Base-by-base conservation (phyloP, 2,329 filamentous ascomycete genomes). In the Rutstroemia sydowiana region DNA sequence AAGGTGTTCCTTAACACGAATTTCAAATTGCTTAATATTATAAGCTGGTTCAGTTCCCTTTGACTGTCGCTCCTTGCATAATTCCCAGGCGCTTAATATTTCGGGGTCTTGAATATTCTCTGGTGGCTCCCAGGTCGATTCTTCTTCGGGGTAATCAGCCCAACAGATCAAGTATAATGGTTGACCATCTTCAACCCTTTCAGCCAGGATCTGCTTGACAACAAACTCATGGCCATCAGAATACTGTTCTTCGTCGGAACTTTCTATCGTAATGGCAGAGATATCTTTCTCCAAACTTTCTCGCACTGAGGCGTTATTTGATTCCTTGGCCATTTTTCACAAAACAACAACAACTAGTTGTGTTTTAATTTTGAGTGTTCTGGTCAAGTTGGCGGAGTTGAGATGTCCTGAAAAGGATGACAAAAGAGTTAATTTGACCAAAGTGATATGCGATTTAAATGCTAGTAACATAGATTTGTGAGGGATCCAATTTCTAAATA, bases 121-220 rank as follows among this genome's bases (percentile, higher is more conserved):
- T 16, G 60, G 61, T 1, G 75, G 73, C 56, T 81, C 75, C 75
- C 75, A 81, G 0, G 78, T 82, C 51, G 74, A 73, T 52, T 76
- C 66, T n/a, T 78, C 65, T 5, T 81, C 55, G 1, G 73, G 70
- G 60, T 84, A 90, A 2, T 71, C 75, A 23, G 72, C 69, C 85
- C 85, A 89, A 54, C 78, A 75, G 20, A 87, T 75, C 1, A 89
- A 73, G 61, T 81, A 88, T 21, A 69, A 59, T 26, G 61, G 66
- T 14, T 63, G 61, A 5, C 67, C 67, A 4, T 69, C 57, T 3
- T 62, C 55, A 1, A 58, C 55, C 13, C 67, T 67, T 59, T 82
- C 74, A 1, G 72, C 71, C 16, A 81, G 65, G 31, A 85, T 72
- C 14, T 68, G 67, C 40, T 83, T 76, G 3, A 66, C 63, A 2